phyloP scores from a whole-genome alignment of 1,284 basidiomycete species.

The Rhizoctonia solani region DNA sequence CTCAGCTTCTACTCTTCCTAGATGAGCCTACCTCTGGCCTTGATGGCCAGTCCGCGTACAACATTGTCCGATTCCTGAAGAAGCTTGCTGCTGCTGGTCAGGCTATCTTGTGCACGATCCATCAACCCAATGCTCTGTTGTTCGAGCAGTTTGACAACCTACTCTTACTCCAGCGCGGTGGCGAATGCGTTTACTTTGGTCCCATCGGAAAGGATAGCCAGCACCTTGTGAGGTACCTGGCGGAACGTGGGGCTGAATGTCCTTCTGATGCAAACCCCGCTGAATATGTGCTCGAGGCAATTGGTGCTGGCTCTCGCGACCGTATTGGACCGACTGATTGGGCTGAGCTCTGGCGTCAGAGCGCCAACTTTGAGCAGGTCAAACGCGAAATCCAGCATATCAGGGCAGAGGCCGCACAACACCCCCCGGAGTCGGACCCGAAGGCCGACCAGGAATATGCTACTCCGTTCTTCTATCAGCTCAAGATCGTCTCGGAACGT shows the following conservation, averaged over 20 bases:
- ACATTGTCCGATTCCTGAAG: slow-evolving; percentile 55
- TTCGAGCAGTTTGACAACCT: slow-evolving; percentile 57
- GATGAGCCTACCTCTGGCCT: slow-evolving; percentile 59
- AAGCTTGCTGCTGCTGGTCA: slow-evolving; percentile 77
- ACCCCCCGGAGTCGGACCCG: background rate
- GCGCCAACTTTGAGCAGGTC: slow-evolving; percentile 42
- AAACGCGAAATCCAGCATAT: slow-evolving; percentile 50
- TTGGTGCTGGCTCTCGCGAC: slow-evolving; percentile 71
- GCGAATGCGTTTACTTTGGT: slow-evolving; percentile 58
- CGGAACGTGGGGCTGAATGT: slow-evolving; percentile 53
- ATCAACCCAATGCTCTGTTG: slow-evolving; percentile 58
- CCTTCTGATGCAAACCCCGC: slow-evolving; percentile 55
- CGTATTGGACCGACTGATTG: slow-evolving; percentile 69
- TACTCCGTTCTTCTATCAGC: slow-evolving; percentile 77
- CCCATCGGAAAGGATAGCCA: slow-evolving; percentile 55
- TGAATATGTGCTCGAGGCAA: slow-evolving; percentile 57
- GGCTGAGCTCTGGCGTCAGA: slow-evolving; percentile 53
- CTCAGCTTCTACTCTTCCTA: slow-evolving; percentile 56
- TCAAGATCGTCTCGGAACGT: slow-evolving; percentile 71
- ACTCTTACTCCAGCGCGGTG: slow-evolving; percentile 52
- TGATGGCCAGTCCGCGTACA: slow-evolving; percentile 59
- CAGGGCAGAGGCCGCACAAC: slow-evolving; percentile 42
- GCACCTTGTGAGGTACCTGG: slow-evolving; percentile 57
- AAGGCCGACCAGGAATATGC: slow-evolving; percentile 51
- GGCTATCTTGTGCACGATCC: slow-evolving; percentile 59